phyloP scores from a whole-genome alignment of 2,329 filamentous ascomycete species.

The Cytospora piceae region DNA sequence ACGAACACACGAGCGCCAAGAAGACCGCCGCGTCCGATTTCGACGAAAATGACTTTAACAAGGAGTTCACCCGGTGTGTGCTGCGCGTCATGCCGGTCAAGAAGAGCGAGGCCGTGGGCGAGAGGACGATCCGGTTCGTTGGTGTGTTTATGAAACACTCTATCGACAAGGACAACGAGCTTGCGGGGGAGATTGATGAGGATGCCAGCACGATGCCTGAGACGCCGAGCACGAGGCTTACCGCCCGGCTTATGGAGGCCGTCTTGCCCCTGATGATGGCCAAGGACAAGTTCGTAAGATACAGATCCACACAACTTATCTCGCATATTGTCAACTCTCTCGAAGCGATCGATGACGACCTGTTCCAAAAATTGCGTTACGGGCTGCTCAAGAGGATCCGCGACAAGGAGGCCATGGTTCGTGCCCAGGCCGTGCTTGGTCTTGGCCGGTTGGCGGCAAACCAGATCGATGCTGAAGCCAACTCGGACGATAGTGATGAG shows the following conservation, averaged over 20 bases:
- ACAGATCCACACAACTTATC: constrained; percentile 85
- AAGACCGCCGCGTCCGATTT: constrained; percentile 66
- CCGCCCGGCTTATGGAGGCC: constrained; percentile 71
- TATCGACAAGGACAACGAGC: constrained; percentile 71
- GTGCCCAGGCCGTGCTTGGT: constrained; percentile 88
- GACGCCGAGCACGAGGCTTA: constrained; percentile 82
- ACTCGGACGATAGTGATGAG: constrained; percentile 72
- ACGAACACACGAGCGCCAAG: constrained; percentile 59
- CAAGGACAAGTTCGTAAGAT: constrained; percentile 93
- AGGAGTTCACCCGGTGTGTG: constrained; percentile 82
- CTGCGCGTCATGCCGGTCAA: constrained; percentile 83
- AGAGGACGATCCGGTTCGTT: constrained; percentile 82
- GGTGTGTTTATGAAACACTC: constrained; percentile 82
- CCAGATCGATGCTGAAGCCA: constrained; percentile 69
- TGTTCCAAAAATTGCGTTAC: constrained; percentile 81
- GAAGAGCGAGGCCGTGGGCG: constrained; percentile 87
- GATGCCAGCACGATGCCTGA: constrained; percentile 75
- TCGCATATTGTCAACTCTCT: constrained; percentile 92
- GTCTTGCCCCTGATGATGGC: constrained; percentile 76
- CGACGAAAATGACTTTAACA: constrained; percentile 84
- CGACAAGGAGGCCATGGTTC: constrained; percentile 92
- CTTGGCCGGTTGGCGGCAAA: constrained; percentile 84
- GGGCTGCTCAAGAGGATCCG: constrained; percentile 82
- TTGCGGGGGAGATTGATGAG: constrained; percentile 66
- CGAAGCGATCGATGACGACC: constrained; percentile 86